These are phyloP conservation scores for Termitomyces bulborhizus DNA, from an alignment of 768 basidiomycete genomes.

Conservation along the genomic window DNA sequence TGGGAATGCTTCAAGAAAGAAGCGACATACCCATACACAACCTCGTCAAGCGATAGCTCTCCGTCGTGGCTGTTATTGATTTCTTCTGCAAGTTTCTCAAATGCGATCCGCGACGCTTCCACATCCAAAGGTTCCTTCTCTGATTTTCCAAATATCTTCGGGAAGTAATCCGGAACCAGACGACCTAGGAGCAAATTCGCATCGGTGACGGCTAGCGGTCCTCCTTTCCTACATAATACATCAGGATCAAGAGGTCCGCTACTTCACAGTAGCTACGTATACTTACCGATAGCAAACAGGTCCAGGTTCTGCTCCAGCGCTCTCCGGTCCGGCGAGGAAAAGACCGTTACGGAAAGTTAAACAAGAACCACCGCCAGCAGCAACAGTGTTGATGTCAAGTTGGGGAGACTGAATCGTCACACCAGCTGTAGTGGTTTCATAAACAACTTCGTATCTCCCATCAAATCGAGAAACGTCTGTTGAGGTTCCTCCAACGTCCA, in stretches of 20 bases:
- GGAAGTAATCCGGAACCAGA: slow-evolving; percentile 86
- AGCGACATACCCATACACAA: slow-evolving; percentile 71
- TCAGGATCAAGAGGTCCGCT: background rate
- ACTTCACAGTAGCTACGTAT: background rate
- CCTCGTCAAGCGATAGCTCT: slow-evolving; percentile 68
- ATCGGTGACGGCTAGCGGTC: slow-evolving; percentile 88
- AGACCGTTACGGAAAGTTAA: slow-evolving; percentile 86
- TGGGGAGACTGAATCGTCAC: slow-evolving; percentile 90
- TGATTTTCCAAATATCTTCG: slow-evolving; percentile 88
- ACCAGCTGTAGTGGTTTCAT: slow-evolving; percentile 93
- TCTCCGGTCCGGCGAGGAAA: slow-evolving; percentile 88
- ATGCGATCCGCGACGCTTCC: slow-evolving; percentile 60
- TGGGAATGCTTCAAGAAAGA: background rate
- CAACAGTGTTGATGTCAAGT: slow-evolving; percentile 93
- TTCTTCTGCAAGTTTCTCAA: slow-evolving; percentile 60
- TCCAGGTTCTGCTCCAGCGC: slow-evolving; percentile 90
- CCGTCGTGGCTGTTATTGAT: slow-evolving; percentile 64
- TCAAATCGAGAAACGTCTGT: slow-evolving; percentile 94
- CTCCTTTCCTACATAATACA: slow-evolving; percentile 63
- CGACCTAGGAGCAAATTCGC: slow-evolving; percentile 89
- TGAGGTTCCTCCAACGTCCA: slow-evolving; percentile 93
- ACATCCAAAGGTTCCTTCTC: slow-evolving; percentile 82
- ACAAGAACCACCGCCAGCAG: slow-evolving; percentile 91
- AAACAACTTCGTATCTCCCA: slow-evolving; percentile 87
- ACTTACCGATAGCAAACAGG: slow-evolving; percentile 81